Conservation (phyloP, 331 rosid genomes). For the Ulmus americana region DNA sequence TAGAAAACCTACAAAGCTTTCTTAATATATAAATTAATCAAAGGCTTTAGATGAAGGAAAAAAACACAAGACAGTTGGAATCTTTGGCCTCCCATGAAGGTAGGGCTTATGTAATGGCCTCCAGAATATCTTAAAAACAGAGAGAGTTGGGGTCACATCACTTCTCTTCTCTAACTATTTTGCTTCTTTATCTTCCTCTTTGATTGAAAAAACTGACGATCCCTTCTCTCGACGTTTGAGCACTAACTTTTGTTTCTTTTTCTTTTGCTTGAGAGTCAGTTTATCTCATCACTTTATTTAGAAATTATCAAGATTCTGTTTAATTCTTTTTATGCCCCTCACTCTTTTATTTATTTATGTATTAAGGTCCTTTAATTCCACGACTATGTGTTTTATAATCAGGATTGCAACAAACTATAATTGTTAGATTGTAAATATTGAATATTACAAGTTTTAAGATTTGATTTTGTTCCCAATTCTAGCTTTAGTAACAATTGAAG, state of each 20-base stretch:
- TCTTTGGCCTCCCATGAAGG: constrained; percentile 36
- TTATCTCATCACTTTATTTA: constrained; percentile 2
- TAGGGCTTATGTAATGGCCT: constrained; percentile 20
- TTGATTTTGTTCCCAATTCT: too few species aligned
- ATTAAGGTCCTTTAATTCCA: too few species aligned
- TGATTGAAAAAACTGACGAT: neutral
- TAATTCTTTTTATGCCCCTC: neutral
- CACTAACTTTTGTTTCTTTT: constrained; percentile 12
- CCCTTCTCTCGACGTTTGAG: constrained; percentile 7
- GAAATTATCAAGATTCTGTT: neutral
- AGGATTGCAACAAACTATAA: too few species aligned
- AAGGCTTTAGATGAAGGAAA: neutral
- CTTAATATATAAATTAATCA: neutral
- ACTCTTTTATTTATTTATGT: too few species aligned
- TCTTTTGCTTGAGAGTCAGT: constrained; percentile 11
- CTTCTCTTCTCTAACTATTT: constrained; percentile 30
- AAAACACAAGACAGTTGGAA: constrained; percentile 43
- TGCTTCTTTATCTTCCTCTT: constrained; percentile 26
- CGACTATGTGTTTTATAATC: too few species aligned
- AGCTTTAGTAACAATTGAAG: too few species aligned
- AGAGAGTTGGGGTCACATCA: constrained; percentile 36
- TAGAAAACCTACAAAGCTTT: constrained; percentile 2
- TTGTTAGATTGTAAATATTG: too few species aligned
- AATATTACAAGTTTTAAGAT: too few species aligned
- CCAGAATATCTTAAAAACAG: constrained; percentile 25